Conservation (phyloP, 2,329 filamentous ascomycete genomes). For the Neobulgaria alba region DNA sequence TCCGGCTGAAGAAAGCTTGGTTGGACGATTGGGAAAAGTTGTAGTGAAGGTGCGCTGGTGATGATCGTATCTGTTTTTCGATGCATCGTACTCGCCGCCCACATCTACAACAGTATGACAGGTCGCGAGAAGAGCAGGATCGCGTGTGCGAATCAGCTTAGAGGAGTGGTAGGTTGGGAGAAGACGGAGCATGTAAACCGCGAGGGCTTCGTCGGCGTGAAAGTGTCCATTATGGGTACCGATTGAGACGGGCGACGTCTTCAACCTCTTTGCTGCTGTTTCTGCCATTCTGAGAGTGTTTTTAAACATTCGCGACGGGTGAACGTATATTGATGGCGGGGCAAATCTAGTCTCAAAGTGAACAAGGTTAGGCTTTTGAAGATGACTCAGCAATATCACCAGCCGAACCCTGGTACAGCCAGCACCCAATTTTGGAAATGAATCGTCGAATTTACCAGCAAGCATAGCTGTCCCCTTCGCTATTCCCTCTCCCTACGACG, state of each 20-base stretch:
- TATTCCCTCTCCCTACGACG: too few relatives aligned
- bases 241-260: slow-evolving; percentile 53
- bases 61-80: slow-evolving; percentile 79
- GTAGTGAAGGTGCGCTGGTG: slow-evolving; percentile 88
- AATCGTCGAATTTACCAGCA: too few relatives aligned
- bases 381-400: too few relatives aligned
- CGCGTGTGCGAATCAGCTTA: slow-evolving; percentile 75
- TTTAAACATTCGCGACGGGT: slow-evolving; percentile 41
- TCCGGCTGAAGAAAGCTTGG: slow-evolving; percentile 89
- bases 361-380: too few relatives aligned
- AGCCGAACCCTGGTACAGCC: too few relatives aligned
- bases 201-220: slow-evolving; percentile 95
- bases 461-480: too few relatives aligned
- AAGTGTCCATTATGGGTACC: slow-evolving; percentile 98
- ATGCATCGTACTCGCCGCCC: slow-evolving; percentile 83
- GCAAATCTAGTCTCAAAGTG: too few relatives aligned
- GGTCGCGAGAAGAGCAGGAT: slow-evolving; percentile 64
- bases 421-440: too few relatives aligned
- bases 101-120: slow-evolving; percentile 98
- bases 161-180: slow-evolving; percentile 73
- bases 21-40: slow-evolving; percentile 73
- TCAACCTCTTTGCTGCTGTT: slow-evolving; percentile 72
- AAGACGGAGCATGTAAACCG: slow-evolving; percentile 88
- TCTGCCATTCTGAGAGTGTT: slow-evolving; percentile 53
- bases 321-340: too few relatives aligned